Conservation (phyloP, 345 rosid genomes). For the Barbarea vulgaris region DNA sequence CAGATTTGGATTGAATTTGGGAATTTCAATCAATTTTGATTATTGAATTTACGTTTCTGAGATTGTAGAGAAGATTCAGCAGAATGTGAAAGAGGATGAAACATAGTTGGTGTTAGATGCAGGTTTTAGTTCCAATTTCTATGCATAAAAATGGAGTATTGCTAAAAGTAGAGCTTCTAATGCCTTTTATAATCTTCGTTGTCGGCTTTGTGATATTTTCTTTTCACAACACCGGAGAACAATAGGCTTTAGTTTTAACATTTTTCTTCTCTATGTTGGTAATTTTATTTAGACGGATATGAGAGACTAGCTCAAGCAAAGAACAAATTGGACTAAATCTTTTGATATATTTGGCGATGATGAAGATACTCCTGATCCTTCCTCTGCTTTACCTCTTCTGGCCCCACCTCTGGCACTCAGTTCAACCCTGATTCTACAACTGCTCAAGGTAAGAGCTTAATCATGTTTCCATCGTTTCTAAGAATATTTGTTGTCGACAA, state of each 20-base stretch:
- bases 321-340: too few species aligned
- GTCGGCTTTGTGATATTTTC: neutral
- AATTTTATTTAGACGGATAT: slow-evolving; percentile 73
- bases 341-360: slow-evolving; percentile 91
- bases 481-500: neutral
- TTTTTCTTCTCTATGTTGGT: slow-evolving; percentile 5
- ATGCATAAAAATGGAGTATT: too few species aligned
- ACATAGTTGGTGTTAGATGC: slow-evolving; percentile 51
- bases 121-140: too few species aligned
- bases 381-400: slow-evolving; percentile 43
- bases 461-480: neutral
- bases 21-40: neutral
- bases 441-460: slow-evolving; percentile 41
- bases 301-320: slow-evolving; percentile 69
- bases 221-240: too few species aligned
- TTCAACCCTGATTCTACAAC: slow-evolving; percentile 36
- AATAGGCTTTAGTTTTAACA: neutral
- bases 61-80: slow-evolving; percentile 46
- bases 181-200: neutral
- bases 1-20: neutral
- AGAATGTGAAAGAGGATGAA: slow-evolving; percentile 40
- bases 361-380: slow-evolving; percentile 48
- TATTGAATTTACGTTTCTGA: slow-evolving; percentile 10
- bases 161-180: slow-evolving; percentile 19
- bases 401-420: slow-evolving; percentile 43